Evolutionary conservation across 1,284 basidiomycete species (phyloP).

Genomic region (Boletus nobilissimus): DNA sequence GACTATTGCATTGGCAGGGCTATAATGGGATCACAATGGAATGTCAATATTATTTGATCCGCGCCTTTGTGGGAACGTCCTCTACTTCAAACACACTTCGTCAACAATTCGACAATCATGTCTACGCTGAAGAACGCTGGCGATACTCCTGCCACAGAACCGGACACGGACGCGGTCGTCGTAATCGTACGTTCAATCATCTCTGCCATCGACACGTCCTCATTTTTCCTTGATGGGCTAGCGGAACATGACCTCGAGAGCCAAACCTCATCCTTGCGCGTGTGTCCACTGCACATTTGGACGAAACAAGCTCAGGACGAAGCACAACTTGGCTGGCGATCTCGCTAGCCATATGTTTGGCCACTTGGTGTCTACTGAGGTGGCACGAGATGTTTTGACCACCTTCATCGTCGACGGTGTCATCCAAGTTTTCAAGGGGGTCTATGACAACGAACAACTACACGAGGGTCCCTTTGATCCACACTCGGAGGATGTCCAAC

Average conservation of each 20-base stretch:
- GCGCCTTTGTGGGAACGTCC: too few species aligned
- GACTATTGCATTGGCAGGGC: too few species aligned
- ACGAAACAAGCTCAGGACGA: neutral
- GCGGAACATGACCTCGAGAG: constrained; percentile 9
- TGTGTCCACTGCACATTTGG: constrained; percentile 5
- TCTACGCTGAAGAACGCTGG: neutral
- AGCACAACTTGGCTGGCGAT: neutral
- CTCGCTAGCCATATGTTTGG: constrained; percentile 9
- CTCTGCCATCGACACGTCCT: neutral
- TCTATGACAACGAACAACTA: neutral
- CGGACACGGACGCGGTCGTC: neutral
- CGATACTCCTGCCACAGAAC: neutral
- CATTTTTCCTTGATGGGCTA: neutral
- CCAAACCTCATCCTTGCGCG: neutral
- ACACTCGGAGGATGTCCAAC: constrained; percentile 6
- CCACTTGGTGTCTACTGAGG: constrained; percentile 1
- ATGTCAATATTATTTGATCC: too few species aligned
- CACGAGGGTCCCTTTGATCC: neutral
- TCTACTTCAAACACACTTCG: too few species aligned
- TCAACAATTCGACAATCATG: neutral
- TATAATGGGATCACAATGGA: too few species aligned
- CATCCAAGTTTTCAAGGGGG: constrained; percentile 5
- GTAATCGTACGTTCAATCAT: neutral
- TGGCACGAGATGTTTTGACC: constrained; percentile 6
- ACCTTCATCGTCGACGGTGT: constrained; percentile 3